Conservation (phyloP, 1,139 yeast genomes). For the Taiozyma sp. region DNA sequence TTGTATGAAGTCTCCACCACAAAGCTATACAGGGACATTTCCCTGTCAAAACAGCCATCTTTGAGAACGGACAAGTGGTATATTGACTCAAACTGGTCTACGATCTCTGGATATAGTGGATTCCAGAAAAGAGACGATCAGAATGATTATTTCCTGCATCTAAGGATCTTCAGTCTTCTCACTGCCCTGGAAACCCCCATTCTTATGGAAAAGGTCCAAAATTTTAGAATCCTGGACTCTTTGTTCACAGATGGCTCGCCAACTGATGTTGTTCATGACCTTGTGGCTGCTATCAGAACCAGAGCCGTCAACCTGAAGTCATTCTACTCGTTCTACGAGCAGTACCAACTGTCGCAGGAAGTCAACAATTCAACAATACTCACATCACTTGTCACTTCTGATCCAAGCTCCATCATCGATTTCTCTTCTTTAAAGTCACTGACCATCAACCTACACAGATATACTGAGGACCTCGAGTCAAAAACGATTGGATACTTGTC, state of each 20-base stretch:
- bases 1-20: neutral
- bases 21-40: conserved; percentile 25
- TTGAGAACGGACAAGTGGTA: conserved; percentile 24
- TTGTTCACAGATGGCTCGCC: conserved; percentile 23
- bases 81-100: conserved; percentile 26
- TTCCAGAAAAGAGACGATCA: conserved; percentile 25
- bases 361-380: conserved; percentile 5
- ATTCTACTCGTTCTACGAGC: conserved; percentile 12
- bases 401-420: neutral
- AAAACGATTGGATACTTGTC: conserved; percentile 2
- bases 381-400: conserved; percentile 6
- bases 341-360: conserved; percentile 12
- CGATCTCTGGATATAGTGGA: conserved; percentile 26
- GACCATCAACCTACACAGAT: conserved; percentile 1
- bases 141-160: conserved; percentile 29
- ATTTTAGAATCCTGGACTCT: conserved; percentile 19
- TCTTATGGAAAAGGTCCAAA: conserved; percentile 10
- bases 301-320: conserved; percentile 12
- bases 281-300: conserved; percentile 15
- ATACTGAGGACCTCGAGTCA: neutral
- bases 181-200: conserved; percentile 9
- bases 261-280: conserved; percentile 10
- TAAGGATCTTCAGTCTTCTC: conserved; percentile 25
- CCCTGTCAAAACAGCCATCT: conserved; percentile 25
- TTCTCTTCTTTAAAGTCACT: neutral